Conservation (phyloP, 1,284 basidiomycete species). For the Cystobasidium slooffiae region DNA sequence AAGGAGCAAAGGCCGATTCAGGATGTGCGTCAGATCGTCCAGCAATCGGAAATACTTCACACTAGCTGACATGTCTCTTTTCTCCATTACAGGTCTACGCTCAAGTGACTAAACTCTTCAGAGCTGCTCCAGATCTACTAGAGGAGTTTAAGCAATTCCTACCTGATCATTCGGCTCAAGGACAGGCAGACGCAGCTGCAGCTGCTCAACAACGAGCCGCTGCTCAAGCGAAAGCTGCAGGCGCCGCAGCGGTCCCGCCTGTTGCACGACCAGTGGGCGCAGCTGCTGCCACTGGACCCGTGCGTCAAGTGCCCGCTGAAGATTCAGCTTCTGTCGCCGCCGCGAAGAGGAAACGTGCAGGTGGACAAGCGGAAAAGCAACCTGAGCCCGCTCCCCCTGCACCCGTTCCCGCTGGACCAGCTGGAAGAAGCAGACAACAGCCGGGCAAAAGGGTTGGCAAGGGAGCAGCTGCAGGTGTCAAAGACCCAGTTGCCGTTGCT, state of each 20-base stretch:
- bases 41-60: no score
- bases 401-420: slow-evolving; percentile 16
- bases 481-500: slow-evolving; percentile 33
- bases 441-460: slow-evolving; percentile 23
- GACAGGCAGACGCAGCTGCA: slow-evolving; percentile 21
- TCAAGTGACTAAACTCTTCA: slow-evolving; percentile 91
- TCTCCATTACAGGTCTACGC: slow-evolving; percentile 68
- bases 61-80: not conserved
- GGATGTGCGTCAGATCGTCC: slow-evolving; percentile 60
- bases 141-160: slow-evolving; percentile 96
- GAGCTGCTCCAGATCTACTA: slow-evolving; percentile 87
- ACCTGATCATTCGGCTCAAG: slow-evolving; percentile 64
- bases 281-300: not conserved
- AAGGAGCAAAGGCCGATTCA: slow-evolving; percentile 86
- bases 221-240: slow-evolving; percentile 8
- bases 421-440: slow-evolving; percentile 18
- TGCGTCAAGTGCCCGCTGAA: not conserved
- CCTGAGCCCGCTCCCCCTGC: not conserved
- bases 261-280: not conserved
- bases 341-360: slow-evolving; percentile 21
- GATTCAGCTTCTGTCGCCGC: slow-evolving; percentile 15
- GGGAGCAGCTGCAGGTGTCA: slow-evolving; percentile 33
- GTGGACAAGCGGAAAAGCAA: not conserved
- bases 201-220: slow-evolving; percentile 4
- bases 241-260: not conserved